Percentiles rank a stretch among this genome's conserved stretches.
These are phyloP conservation scores for Populus hybrid DNA, from an alignment of 441 rosid genomes.

Conservation along the genomic window DNA sequence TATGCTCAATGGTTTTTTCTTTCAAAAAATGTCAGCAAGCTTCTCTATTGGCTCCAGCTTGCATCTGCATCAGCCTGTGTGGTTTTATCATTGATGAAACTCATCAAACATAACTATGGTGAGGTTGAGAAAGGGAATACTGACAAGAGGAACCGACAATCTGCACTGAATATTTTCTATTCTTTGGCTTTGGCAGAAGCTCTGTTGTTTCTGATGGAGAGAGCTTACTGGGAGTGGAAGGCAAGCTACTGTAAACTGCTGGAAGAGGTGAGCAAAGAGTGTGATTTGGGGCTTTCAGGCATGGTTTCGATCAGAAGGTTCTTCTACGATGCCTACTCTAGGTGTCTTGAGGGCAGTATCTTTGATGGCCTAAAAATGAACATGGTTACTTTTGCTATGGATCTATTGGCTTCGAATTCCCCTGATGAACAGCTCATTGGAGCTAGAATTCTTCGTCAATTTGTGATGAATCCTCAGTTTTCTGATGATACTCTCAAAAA, in stretches of 20 bases:
- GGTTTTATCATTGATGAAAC: conserved; percentile 59
- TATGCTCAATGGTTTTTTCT: conserved; percentile 71
- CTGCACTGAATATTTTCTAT: conserved; percentile 77
- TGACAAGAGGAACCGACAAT: conserved; percentile 68
- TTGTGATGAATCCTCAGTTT: conserved; percentile 39
- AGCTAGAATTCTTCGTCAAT: conserved; percentile 65
- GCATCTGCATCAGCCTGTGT: conserved; percentile 78
- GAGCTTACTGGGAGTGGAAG: conserved; percentile 90
- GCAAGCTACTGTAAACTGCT: conserved; percentile 55
- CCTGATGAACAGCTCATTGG: conserved; percentile 90
- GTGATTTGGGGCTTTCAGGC: conserved; percentile 68
- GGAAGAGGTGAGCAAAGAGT: conserved; percentile 70
- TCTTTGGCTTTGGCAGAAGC: conserved; percentile 84
- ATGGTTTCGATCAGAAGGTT: conserved; percentile 66
- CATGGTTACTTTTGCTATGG: conserved; percentile 72
- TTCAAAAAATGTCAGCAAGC: conserved; percentile 62
- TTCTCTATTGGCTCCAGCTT: conserved; percentile 89
- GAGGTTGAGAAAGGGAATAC: conserved; percentile 61
- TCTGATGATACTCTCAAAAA: conserved; percentile 82
- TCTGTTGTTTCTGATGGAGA: conserved; percentile 70
- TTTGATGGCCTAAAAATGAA: conserved; percentile 95
- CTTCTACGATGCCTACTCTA: conserved; percentile 89
- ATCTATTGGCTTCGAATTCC: conserved; percentile 61
- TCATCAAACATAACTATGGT: conserved; percentile 69
- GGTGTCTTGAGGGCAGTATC: conserved; percentile 77